phyloP scores from a whole-genome alignment of 345 rosid species.

The Isatis tinctoria region DNA sequence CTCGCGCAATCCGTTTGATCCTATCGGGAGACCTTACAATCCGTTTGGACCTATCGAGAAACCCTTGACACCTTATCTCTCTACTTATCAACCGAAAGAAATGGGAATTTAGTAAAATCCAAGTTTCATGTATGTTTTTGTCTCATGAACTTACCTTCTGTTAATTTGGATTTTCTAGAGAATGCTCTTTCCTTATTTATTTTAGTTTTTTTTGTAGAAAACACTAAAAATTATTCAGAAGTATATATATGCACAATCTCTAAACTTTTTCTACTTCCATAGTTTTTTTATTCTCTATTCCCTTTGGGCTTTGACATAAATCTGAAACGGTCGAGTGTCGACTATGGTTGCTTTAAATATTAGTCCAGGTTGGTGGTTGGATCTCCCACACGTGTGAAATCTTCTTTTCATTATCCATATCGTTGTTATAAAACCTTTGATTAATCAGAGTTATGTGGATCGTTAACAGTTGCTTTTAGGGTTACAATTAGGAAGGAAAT shows the following conservation, averaged over 20 bases:
- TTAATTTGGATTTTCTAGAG: too few species aligned
- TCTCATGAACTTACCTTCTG: too few species aligned
- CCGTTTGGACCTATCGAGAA: constrained; percentile 34
- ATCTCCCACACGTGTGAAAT: constrained; percentile 5
- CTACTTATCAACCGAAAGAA: not conserved
- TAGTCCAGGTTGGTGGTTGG: not conserved
- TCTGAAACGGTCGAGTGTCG: constrained; percentile 4
- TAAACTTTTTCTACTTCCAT: not conserved
- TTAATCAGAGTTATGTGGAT: constrained; percentile 14
- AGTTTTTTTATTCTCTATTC: not conserved
- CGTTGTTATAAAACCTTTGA: not conserved
- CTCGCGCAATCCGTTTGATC: constrained; percentile 37
- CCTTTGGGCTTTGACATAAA: not conserved
- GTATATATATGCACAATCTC: not conserved
- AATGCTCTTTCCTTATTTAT: too few species aligned
- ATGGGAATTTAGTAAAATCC: not conserved
- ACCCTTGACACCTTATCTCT: not conserved
- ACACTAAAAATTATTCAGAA: constrained; percentile 11
- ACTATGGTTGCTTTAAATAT: not conserved
- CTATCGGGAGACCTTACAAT: constrained; percentile 29
- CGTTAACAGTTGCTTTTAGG: not conserved
- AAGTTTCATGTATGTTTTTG: not conserved
- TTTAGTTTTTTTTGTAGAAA: too few species aligned
- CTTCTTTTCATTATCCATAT: not conserved
- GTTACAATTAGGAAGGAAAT: not conserved